Evolutionary conservation across 768 basidiomycete species (phyloP), one percentile per base, ranked within the genome.

Genomic region (Hypsizygus marmoreus): DNA sequence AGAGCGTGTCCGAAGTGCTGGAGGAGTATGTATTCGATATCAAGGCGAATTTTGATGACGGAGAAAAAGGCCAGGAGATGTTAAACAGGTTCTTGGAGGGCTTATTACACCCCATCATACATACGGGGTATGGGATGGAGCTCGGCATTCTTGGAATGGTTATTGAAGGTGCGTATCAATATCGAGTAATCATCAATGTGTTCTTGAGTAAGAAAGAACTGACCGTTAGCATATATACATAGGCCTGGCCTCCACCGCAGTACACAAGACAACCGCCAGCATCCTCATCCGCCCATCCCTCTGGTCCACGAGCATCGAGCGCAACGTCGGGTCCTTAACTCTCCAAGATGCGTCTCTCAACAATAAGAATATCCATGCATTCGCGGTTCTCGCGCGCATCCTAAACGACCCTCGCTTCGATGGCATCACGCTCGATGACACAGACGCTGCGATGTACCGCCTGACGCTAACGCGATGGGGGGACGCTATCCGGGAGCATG

Each of bases 31-130:
- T 86, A 13, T 78, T 85, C 56, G 75, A 80, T 10, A 31, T 52
- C 9, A 64, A 73, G 31, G 76, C 65, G 40, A 82, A 81, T 40
- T 70, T 73, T 35, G 60, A 63, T 16, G 45, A 58, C 1, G 62
- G 10, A 44, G 34, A 51, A 54, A 35, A 45, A 23, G 61, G 59
- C 6, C 76, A 76, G 16, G 55, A 58, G 30, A 68, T 68, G 67
- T 55, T 87, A 11, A 72, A 69, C 33, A 75, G 84, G 9, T 74
- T 82, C 50, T 28, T 83, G 12, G 70, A 71, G 1, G 83, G 81
- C 2, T 56, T 84, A 6, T 20, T 88, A 4, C 86, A 89, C 54
- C 80, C 86, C 0, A 44, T 86, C 30, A 86, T 88, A 34, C 82
- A 87, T 53, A 53, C 66, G 2, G 85, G 82, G 11, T 78, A 79